Evolutionary conservation across 148 eudicot species (phyloP).

Genomic region (Nyssa sinensis): DNA sequence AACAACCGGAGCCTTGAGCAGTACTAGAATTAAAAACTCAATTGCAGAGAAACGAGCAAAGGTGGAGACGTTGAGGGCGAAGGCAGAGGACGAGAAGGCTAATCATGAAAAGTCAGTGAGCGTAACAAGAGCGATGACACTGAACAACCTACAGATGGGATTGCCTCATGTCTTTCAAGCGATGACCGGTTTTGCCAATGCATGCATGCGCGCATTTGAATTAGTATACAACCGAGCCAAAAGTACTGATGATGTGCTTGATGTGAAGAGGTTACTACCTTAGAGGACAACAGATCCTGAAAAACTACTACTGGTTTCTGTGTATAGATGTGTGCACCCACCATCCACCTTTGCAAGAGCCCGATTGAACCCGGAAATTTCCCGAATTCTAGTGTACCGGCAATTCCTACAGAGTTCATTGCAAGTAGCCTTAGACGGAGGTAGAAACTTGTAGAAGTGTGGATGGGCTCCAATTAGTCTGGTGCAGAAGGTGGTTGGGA

Average conservation of each 20-base stretch:
- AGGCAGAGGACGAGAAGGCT: conserved; percentile 84
- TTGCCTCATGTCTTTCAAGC: conserved; percentile 90
- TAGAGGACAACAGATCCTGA: neutral
- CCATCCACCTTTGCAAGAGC: neutral
- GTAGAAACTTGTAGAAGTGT: too few species aligned
- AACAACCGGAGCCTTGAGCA: conserved; percentile 29
- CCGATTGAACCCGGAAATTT: neutral
- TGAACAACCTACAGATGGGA: conserved; percentile 83
- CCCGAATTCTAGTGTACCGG: too few species aligned
- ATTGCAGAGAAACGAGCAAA: conserved; percentile 62
- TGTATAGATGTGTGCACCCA: conserved; percentile 2
- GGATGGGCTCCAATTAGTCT: neutral
- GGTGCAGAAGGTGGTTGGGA: neutral
- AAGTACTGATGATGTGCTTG: conserved; percentile 47
- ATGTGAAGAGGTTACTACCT: conserved; percentile 62
- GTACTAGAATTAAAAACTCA: conserved; percentile 41
- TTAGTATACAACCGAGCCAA: conserved; percentile 64
- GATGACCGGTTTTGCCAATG: conserved; percentile 77
- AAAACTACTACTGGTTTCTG: neutral
- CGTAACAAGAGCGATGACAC: conserved; percentile 68
- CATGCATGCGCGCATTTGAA: conserved; percentile 65
- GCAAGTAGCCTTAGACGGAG: neutral
- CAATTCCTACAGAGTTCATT: neutral
- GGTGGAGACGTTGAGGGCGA: conserved; percentile 52
- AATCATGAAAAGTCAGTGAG: conserved; percentile 73